phyloP scores from a whole-genome alignment of 768 basidiomycete genomes.

The Mycena venus region DNA sequence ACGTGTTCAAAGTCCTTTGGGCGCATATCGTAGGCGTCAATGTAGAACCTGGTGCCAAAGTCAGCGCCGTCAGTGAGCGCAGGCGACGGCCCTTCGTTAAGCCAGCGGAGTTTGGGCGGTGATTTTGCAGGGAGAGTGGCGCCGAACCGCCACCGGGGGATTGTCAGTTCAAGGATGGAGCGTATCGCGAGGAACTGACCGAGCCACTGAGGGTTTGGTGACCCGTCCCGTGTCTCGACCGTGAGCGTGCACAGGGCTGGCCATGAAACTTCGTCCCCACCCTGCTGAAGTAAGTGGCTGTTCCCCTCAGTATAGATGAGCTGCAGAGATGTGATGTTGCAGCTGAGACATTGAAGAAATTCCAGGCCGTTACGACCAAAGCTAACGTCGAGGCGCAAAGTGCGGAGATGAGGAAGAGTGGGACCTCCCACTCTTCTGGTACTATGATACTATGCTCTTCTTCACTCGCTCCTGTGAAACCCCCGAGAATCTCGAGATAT shows the following conservation, averaged over 20 bases:
- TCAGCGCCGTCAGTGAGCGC: neutral
- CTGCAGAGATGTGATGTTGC: neutral
- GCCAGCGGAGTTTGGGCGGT: neutral
- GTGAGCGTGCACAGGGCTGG: neutral
- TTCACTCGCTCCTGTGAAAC: neutral
- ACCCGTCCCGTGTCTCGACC: neutral
- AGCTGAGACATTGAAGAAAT: constrained; percentile 1
- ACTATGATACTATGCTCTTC: neutral
- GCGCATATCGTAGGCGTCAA: neutral
- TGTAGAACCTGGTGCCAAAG: neutral
- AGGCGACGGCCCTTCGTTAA: neutral
- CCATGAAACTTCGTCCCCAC: neutral
- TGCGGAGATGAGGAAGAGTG: constrained; percentile 5
- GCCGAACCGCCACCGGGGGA: neutral
- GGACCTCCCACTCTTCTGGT: neutral
- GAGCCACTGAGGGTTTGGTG: neutral
- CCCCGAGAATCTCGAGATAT: constrained; percentile 8
- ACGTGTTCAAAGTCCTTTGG: neutral
- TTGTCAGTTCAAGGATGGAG: neutral
- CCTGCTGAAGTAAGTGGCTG: neutral
- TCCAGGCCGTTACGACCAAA: neutral
- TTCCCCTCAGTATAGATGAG: neutral
- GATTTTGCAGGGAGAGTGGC: neutral
- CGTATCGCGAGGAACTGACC: neutral
- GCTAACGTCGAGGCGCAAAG: neutral